Base-by-base conservation (phyloP, 805 yeast genomes). In the Ogataea corticis region DNA sequence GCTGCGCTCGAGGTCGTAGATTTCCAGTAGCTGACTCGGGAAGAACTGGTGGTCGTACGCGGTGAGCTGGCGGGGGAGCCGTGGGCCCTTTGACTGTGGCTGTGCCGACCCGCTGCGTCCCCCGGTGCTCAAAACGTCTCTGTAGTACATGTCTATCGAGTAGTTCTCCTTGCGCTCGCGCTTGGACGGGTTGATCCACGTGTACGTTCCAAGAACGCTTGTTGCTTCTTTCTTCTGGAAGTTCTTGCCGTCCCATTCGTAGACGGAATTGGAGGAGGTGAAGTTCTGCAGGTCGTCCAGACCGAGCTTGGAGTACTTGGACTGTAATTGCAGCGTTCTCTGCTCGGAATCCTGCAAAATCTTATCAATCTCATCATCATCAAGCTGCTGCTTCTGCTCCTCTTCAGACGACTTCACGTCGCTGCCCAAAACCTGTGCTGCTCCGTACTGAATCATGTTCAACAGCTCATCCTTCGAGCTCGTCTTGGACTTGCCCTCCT, bases 31-130 rank as follows among this genome's bases (percentile, higher is more conserved):
- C 59, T 86, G 77, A n/a, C 83, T 75, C 1, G 96, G 89, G 63
- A 77, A 87, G 57, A 94, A 88, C 66, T 94, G 99, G 66, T 91
- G 97, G 60, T 94, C 96, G 61, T 85, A 87, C 32, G 88, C 72
- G 47, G 81, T 82, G 49, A 87, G 70, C 56, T 88, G 94, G 59
- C 85, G 88, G 30, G 98, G 97, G 35, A 95, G 87, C 50, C 77
- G 79, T 14, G 96, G 94, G 1, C 84, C 85, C 9, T 77, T 72
- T 35, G 74, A 71, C 41, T 70, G 69, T 42, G 71, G 61, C 28
- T 44, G 52, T 7, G 47, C 34, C 10, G 49, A 44, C 29, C 72
- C 56, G 0, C 82, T 62, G 56, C 86, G 73, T 38, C 85, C 82
- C 5, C 92, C 89, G 1, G 89, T 78, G 55, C 83, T 80, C 56